Conservation (phyloP, 2,329 filamentous ascomycete species). For the Diaporthe amygdali region DNA sequence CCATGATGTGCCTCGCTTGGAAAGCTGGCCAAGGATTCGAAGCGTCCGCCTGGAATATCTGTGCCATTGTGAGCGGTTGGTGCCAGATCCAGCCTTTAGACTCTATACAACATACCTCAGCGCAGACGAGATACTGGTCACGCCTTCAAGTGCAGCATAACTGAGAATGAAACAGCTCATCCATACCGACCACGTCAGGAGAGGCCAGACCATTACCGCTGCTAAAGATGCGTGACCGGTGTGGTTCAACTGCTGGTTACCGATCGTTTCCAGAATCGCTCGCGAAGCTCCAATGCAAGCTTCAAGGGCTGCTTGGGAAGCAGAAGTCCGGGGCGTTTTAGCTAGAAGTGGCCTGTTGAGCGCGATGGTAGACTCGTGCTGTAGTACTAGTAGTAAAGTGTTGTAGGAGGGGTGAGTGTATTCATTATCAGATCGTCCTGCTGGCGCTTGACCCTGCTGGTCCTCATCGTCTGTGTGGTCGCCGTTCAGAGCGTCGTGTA, state of each 20-base stretch:
- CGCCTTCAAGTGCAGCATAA: slow-evolving; percentile 28
- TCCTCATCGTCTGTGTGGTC: slow-evolving; percentile 18
- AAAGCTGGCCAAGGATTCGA: slow-evolving; percentile 25
- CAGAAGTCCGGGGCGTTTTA: slow-evolving; percentile 24
- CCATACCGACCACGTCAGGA: slow-evolving; percentile 30
- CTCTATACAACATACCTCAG: slow-evolving; percentile 11
- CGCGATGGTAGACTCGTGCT: slow-evolving; percentile 29
- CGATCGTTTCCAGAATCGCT: slow-evolving; percentile 25
- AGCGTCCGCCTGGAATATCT: slow-evolving; percentile 28
- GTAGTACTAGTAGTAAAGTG: slow-evolving; percentile 21
- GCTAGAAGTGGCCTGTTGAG: slow-evolving; percentile 29
- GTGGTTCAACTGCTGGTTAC: neutral
- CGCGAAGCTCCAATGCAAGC: slow-evolving; percentile 29
- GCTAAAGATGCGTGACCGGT: neutral
- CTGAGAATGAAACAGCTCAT: slow-evolving; percentile 30
- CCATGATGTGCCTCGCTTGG: slow-evolving; percentile 27
- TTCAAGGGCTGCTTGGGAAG: slow-evolving; percentile 28
- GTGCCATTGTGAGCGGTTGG: neutral
- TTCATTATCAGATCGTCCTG: neutral
- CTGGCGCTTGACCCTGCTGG: neutral
- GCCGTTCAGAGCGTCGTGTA: slow-evolving; percentile 19
- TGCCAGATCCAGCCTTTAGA: too few relatives aligned
- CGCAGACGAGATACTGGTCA: slow-evolving; percentile 25
- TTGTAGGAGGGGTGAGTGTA: neutral
- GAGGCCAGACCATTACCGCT: slow-evolving; percentile 26